Evolutionary conservation across 2,329 filamentous ascomycete genomes (phyloP), one percentile per base, ranked within the genome.

Genomic region (Didymella arachidicola): DNA sequence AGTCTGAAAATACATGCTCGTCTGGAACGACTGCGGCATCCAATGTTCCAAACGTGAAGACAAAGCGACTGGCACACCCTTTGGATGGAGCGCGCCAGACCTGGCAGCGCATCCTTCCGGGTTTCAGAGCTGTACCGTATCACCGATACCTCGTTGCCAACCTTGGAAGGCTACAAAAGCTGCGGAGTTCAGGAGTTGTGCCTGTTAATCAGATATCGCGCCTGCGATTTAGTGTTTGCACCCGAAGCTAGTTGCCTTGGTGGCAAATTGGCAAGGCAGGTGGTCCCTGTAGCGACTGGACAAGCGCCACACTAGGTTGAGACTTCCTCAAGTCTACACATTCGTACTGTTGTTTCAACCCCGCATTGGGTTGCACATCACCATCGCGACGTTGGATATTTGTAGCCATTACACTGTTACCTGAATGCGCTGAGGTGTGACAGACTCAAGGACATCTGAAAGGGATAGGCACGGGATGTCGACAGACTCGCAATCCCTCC

Each of bases 221-320:
- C 4, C 16, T 19, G 46, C 19, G 38, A 26, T 39, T 34, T 27
- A 18, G 4, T 16, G 26, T 26, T 36, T 48, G 22, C 19, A 25
- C 22, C 42, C 32, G 12, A 45, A 27, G n/a, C 38, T 49, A 44
- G 19, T 36, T 32, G 29, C 5, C 19, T 44, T 44, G 39, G 49
- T 52, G 39, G 50, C 56, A 49, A 49, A 39, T 42, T 10, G 38
- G 56, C 29, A 45, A 52, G 44, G 11, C 26, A n/a, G 30, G 49
- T 26, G 30, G 49, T 26, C 18, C 26, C 2, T 29, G 55, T 11
- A 43, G 55, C 36, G 22, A 36, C 34, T 39, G 30, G 38, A 18
- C 30, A 39, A 44, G 44, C 38, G 49, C 30, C 32, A n/a, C 43
- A 44, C 41, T 7, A 39, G 30, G 12, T 54, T 47, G 41, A 51